These are phyloP conservation scores for Elongisporangium prolatum DNA, from an alignment of 352 stramenopile species.

Conservation along the genomic window DNA sequence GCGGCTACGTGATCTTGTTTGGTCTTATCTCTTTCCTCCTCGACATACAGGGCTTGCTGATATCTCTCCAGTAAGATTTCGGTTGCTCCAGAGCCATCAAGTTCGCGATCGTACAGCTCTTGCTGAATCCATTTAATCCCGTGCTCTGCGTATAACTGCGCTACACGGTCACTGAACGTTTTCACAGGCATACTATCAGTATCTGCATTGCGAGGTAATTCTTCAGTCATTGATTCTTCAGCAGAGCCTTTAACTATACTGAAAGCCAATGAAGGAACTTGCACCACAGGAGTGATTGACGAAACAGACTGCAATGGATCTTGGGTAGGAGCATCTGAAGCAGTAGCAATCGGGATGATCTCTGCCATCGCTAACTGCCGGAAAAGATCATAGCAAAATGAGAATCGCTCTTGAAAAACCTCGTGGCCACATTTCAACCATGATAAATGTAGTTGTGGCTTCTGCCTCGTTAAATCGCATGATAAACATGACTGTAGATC, in stretches of 20 bases:
- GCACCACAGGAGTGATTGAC: not conserved
- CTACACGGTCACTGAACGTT: slow-evolving; percentile 16
- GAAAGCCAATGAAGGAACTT: not conserved
- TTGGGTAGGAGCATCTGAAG: not conserved
- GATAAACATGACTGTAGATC: slow-evolving; percentile 10
- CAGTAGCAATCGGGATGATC: not conserved
- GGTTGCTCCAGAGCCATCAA: slow-evolving; percentile 49
- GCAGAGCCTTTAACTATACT: not conserved
- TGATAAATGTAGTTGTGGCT: slow-evolving; percentile 32
- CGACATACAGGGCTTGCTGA: slow-evolving; percentile 27
- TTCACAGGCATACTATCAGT: not conserved
- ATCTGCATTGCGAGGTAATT: not conserved
- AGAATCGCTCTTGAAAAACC: slow-evolving; percentile 51
- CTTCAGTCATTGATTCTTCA: not conserved
- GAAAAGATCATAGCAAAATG: slow-evolving; percentile 54
- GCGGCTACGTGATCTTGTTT: slow-evolving; percentile 1
- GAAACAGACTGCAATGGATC: not conserved
- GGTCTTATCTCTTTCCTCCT: slow-evolving; percentile 15
- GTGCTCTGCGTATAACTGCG: slow-evolving; percentile 20
- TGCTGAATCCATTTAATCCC: slow-evolving; percentile 76
- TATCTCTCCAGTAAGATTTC: slow-evolving; percentile 40
- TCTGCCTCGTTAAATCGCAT: not conserved
- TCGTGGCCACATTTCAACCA: slow-evolving; percentile 82
- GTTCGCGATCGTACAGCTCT: slow-evolving; percentile 67
- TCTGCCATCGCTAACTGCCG: slow-evolving; percentile 25